Base-by-base conservation (phyloP, 1,284 basidiomycete genomes). In the Ganoderma sinense region DNA sequence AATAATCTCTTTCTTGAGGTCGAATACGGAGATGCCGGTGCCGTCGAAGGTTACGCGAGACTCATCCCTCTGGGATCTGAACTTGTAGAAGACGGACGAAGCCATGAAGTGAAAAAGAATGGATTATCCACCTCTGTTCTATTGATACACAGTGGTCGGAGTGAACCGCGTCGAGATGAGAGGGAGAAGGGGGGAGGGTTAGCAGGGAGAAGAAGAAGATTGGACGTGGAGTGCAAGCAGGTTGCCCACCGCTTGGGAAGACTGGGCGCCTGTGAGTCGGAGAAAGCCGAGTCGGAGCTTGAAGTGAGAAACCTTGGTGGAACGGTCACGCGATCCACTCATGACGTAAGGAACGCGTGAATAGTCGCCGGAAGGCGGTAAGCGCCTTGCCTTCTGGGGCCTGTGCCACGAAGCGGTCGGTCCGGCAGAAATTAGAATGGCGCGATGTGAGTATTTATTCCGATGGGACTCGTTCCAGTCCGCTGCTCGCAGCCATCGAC, bases 1-100 rank as follows among this genome's bases (percentile, higher is more conserved):
- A 78, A 99, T 97, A 80, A 99, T 96, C 85, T 99, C 97, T 84
- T 94, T 94, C 86, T 99, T 99, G 81, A 99, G 87, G 83, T 99
- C 98, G 88, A 98, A 99, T 74, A 99, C 96, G 77, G 96, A 97
- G 80, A 99, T 98, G 74, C 96, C 96, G 73, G 97, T 98, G 77
- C 97, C 97, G 81, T 99, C 97, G 85, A 99, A 99, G 69, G 95
- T 94, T 82, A 99, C 92, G 80, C 96, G 89, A 72, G 96, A 97
- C 83, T 98, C 97, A 83, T 96, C 93, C 85, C 89, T 94, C 80
- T 96, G 94, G 73, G 97, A 97, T 81, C 92, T 95, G 92, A 98
- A 99, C 83, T 94, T 95, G 90, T 99, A 99, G 86, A 98, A 99
- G 78, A 99, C 96, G 81, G 93, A 96, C 78, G 95, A 97, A 78